Percentiles rank a stretch among this genome's conserved stretches.
phyloP scores from a whole-genome alignment of 179 eudicot genomes.

The Amaranthus tricolor region DNA sequence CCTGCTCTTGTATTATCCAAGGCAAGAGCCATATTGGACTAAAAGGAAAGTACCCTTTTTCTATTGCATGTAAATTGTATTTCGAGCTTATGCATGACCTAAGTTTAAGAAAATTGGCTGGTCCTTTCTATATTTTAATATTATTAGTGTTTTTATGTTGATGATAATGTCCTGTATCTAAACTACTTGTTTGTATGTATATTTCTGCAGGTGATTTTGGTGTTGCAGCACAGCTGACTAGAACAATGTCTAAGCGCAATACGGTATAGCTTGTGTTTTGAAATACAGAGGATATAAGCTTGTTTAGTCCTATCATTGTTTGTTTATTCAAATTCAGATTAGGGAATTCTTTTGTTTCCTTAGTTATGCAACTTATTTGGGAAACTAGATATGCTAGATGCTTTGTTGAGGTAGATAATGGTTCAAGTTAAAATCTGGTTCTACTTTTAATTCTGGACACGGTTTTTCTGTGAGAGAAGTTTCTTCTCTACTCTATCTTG shows the following conservation, averaged over 20 bases:
- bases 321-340: background rate
- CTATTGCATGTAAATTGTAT: background rate
- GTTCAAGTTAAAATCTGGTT: no score
- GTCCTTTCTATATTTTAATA: background rate
- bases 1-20: background rate
- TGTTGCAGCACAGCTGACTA: constrained; percentile 94
- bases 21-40: background rate
- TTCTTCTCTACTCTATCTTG: no score
- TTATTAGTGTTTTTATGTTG: background rate
- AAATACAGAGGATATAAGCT: background rate
- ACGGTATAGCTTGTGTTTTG: constrained; percentile 49
- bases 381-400: no score
- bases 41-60: background rate
- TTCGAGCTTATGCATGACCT: background rate
- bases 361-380: no score
- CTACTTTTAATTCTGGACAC: no score
- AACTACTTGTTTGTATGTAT: constrained; percentile 16
- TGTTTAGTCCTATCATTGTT: background rate
- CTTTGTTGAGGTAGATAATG: no score
- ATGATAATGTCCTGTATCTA: constrained; percentile 5
- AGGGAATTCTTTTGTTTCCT: no score
- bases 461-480: no score
- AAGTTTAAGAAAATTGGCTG: background rate
- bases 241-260: constrained; percentile 99
- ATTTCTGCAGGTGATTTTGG: constrained; percentile 90